Evolutionary conservation across 805 yeast species (phyloP).

Genomic region (Sugiyamaella boreocaroliniensis): DNA sequence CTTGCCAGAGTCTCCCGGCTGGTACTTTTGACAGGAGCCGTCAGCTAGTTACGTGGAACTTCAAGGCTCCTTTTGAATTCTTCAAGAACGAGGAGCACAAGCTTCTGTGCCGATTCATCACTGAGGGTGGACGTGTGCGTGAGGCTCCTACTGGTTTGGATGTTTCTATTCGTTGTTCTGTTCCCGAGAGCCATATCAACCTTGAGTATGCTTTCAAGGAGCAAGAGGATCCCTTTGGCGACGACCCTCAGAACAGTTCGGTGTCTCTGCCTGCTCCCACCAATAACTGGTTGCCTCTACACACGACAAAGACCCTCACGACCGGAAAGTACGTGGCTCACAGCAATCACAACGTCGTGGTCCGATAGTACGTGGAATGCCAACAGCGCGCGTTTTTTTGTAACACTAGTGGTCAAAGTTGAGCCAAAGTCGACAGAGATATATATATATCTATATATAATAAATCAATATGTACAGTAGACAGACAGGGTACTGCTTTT

Average conservation of each 20-base stretch:
- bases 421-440: conserved; percentile 1
- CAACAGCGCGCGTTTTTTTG: background rate
- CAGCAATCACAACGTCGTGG: conserved; percentile 16
- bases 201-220: conserved; percentile 9
- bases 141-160: conserved; percentile 73
- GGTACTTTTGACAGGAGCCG: conserved; percentile 86
- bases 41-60: conserved; percentile 82
- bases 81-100: conserved; percentile 47
- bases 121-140: conserved; percentile 53
- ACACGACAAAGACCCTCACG: conserved; percentile 7
- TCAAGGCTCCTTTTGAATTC: conserved; percentile 34
- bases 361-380: conserved; percentile 6
- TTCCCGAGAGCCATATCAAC: background rate
- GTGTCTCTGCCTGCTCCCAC: background rate
- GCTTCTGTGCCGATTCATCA: conserved; percentile 79
- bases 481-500: no score
- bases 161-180: conserved; percentile 32
- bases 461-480: background rate
- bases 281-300: conserved; percentile 12
- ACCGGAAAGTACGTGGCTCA: conserved; percentile 16
- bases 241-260: conserved; percentile 6
- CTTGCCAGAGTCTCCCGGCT: conserved; percentile 84
- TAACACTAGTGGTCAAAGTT: background rate
- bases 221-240: conserved; percentile 15
- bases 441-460: conserved; percentile 1